phyloP scores from a whole-genome alignment of 257 asterid genomes.

The Rauvolfia tetraphylla region DNA sequence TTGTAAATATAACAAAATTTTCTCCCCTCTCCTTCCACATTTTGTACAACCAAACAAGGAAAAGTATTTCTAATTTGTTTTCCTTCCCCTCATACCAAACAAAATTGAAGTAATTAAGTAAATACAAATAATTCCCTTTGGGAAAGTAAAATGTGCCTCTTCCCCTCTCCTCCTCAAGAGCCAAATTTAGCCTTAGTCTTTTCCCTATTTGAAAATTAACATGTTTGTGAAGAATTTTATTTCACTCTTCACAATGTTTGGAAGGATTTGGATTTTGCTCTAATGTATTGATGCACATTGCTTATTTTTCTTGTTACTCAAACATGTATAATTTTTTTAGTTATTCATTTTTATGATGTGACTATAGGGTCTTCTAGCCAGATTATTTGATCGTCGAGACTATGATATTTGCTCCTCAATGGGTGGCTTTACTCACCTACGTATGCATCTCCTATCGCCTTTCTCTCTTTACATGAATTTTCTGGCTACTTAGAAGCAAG shows the following conservation, averaged over 20 bases:
- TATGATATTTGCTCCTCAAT: not conserved
- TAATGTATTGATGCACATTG: not conserved
- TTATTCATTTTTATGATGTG: not conserved
- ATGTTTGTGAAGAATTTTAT: not conserved
- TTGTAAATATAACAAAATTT: no score
- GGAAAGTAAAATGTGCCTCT: no score
- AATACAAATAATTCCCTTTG: no score
- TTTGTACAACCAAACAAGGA: no score
- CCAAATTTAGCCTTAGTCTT: no score
- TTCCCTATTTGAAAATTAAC: not conserved
- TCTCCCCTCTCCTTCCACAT: no score
- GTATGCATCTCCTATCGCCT: not conserved
- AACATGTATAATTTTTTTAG: not conserved
- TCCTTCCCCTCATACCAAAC: no score
- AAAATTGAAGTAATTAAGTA: no score
- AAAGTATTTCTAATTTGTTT: no score
- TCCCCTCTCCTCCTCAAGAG: no score
- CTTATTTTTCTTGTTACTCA: not conserved
- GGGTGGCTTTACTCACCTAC: not conserved
- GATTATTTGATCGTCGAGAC: not conserved
- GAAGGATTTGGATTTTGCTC: not conserved
- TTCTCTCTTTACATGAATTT: not conserved
- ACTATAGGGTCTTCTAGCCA: not conserved
- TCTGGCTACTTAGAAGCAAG: not conserved
- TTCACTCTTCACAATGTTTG: not conserved